A percentile compares a stretch with the other conserved stretches of the same genome.
These are phyloP conservation scores for Coemansia sp. DNA, from an alignment of 192 early-diverging fungal genomes.

Conservation along the genomic window DNA sequence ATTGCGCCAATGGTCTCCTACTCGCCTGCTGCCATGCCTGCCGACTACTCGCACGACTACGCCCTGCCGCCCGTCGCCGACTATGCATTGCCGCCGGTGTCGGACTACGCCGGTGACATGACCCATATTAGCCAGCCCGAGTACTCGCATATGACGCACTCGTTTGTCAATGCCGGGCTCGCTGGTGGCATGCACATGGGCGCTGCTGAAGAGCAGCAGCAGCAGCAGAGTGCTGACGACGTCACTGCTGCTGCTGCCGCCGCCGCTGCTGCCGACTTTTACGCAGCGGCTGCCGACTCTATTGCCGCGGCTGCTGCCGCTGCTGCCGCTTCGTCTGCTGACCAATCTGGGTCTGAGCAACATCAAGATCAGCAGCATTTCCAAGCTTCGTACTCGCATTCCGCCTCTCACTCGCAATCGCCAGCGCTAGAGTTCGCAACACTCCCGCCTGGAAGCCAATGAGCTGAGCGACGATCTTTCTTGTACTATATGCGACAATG, in stretches of 20 bases:
- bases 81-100: constrained; percentile 16
- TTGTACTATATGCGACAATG: not conserved
- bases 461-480: not conserved
- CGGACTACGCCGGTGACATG: constrained; percentile 9
- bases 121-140: constrained; percentile 12
- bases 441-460: not conserved
- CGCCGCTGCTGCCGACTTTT: constrained; percentile 15
- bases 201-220: not conserved
- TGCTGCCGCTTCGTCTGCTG: not conserved
- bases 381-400: not conserved
- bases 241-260: constrained; percentile 16
- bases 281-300: not conserved
- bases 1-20: constrained; percentile 14
- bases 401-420: not conserved
- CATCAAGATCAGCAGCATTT: not conserved
- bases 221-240: not conserved
- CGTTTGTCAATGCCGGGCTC: constrained; percentile 26
- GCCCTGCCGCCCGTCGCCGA: constrained; percentile 21
- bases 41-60: constrained; percentile 17
- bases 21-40: constrained; percentile 2
- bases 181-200: constrained; percentile 5
- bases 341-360: not conserved
- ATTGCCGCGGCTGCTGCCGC: constrained; percentile 1
- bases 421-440: not conserved
- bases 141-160: constrained; percentile 22